Percentiles rank a stretch among this genome's conserved stretches.
phyloP scores from a whole-genome alignment of 306 rosid genomes.

The Prunus persica region Prunus_persica_NCBIv2 NC_034014.1:475501-476000 shows the following conservation, averaged over 20 bases:
- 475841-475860: conserved; percentile 90
- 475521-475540: neutral
- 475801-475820: conserved; percentile 94
- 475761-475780: conserved; percentile 27
- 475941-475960: conserved; percentile 42
- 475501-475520: neutral
- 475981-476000: neutral
- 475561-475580: neutral
- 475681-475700: neutral
- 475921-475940: conserved; percentile 91
- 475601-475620: neutral
- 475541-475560: neutral
- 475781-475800: conserved; percentile 75
- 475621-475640: neutral
- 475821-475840: conserved; percentile 92
- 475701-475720: neutral
- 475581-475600: neutral
- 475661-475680: neutral
- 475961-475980: neutral
- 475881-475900: conserved; percentile 86
- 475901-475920: conserved; percentile 67
- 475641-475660: neutral
- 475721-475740: neutral
- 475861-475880: conserved; percentile 96
- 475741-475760: conserved; percentile 11